These are phyloP conservation scores for Thielaviopsis ethacetica DNA, from an alignment of 2,329 filamentous ascomycete species.

Conservation along the genomic window DNA sequence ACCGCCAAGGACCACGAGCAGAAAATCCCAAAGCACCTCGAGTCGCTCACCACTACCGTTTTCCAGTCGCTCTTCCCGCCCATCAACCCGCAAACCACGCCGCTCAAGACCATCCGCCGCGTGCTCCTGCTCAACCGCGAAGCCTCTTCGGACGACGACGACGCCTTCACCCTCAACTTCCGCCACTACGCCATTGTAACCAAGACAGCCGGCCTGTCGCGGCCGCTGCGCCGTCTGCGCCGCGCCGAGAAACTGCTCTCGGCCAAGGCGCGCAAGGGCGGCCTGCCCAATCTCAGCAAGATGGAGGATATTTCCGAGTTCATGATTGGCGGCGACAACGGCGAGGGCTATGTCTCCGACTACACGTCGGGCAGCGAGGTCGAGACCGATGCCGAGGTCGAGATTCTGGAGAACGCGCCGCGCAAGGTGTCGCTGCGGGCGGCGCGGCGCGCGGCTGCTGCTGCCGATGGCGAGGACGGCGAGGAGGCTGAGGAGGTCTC, in stretches of 20 bases:
- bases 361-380: conserved; percentile 73
- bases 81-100: conserved; percentile 81
- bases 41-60: conserved; percentile 79
- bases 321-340: conserved; percentile 66
- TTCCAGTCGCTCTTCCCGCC: conserved; percentile 95
- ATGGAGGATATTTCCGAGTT: conserved; percentile 91
- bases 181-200: conserved; percentile 94
- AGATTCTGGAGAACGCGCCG: conserved; percentile 52
- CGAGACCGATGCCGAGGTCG: conserved; percentile 90
- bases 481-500: neutral
- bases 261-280: conserved; percentile 36
- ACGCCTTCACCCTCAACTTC: conserved; percentile 68
- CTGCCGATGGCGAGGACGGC: conserved; percentile 25
- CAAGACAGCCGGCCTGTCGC: conserved; percentile 68
- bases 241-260: conserved; percentile 65
- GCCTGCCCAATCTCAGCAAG: conserved; percentile 75
- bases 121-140: conserved; percentile 85
- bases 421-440: conserved; percentile 32
- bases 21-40: conserved; percentile 81
- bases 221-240: conserved; percentile 67
- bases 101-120: conserved; percentile 79
- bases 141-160: conserved; percentile 38
- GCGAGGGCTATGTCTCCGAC: conserved; percentile 73
- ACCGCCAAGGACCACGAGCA: conserved; percentile 42
- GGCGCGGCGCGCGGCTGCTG: conserved; percentile 27